These are phyloP conservation scores for Phytophthora tentaculata DNA, from an alignment of 352 stramenopile species.

Conservation along the genomic window DNA sequence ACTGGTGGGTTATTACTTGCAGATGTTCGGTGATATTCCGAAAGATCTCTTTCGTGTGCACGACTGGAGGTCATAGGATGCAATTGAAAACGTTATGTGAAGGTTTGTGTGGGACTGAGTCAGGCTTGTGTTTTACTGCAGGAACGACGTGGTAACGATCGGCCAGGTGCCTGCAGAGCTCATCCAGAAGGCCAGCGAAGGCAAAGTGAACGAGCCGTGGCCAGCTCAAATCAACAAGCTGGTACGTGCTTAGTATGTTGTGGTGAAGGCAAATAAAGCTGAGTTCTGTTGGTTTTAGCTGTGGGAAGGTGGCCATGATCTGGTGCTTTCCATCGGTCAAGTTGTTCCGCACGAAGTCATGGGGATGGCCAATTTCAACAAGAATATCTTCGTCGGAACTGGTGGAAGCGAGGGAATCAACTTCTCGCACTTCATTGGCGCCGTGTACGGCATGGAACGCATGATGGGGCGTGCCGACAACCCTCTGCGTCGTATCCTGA, in stretches of 20 bases:
- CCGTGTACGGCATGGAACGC: conserved; percentile 98
- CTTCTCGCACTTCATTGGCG: conserved; percentile 98
- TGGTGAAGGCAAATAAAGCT: neutral
- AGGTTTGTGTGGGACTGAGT: neutral
- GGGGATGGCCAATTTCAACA: conserved; percentile 99
- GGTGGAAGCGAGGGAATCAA: conserved; percentile 95
- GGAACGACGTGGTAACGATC: conserved; percentile 97
- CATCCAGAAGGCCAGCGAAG: conserved; percentile 92
- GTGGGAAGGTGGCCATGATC: conserved; percentile 92
- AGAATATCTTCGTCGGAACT: conserved; percentile 98
- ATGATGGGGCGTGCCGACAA: conserved; percentile 98
- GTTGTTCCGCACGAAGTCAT: conserved; percentile 98
- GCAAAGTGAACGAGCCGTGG: conserved; percentile 96
- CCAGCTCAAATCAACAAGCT: conserved; percentile 97
- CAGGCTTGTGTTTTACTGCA: conserved; percentile 22
- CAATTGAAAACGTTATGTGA: neutral
- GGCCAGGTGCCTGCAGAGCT: conserved; percentile 94
- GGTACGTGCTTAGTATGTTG: conserved; percentile 49
- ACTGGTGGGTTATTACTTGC: neutral
- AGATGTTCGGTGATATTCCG: conserved; percentile 95
- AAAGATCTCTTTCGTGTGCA: conserved; percentile 93
- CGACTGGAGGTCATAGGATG: conserved; percentile 90
- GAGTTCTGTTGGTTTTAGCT: conserved; percentile 40
- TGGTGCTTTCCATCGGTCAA: conserved; percentile 97
- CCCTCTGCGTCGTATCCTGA: conserved; percentile 95